Evolutionary conservation across 495 filamentous ascomycete genomes (phyloP), one percentile per base, ranked within the genome.

Genomic region (Aspergillus avenaceus): DNA sequence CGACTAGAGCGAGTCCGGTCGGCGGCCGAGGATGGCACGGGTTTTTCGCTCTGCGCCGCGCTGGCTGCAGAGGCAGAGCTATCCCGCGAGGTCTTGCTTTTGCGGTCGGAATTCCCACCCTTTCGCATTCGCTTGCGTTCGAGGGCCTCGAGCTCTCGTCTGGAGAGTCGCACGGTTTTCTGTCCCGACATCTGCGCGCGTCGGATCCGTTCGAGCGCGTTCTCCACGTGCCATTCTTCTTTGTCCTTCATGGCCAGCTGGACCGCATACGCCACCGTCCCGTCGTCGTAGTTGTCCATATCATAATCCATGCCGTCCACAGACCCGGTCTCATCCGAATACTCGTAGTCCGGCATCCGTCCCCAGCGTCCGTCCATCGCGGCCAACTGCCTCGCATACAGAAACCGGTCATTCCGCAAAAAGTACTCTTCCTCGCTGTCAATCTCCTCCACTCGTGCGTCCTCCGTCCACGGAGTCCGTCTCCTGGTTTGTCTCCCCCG

Each of bases 181-280:
- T 83, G 85, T 32, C 90, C 90, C 57, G 82, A 79, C 52, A 77
- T 73, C 51, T 87, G 82, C 23, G 90, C 88, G 40, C 82, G 81
- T 50, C 79, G 80, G 68, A 95, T 92, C 41, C 87, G 83, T 54
- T 81, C 81, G 65, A 91, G 63, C 29, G 88, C 90, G 45, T 79
- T 79, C 47, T 90, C 81, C 52, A 89, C 80, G 55, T 92, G 65
- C 58, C 77, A 76, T 49, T 90, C 86, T 61, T 92, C 88, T 59
- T 82, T 80, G 37, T 84, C 79, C 55, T 78, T 72, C 61, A 82
- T 72, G 50, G 77, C 75, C 65, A 79, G 53, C 59, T 78, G 76
- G 40, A 71, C 69, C 52, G 74, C 74, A 67, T 76, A 70, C 44
- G 72, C 69, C 56, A 70, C 72, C 38, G 65, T 70, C 44, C 70